Base-by-base conservation (phyloP, 1,284 basidiomycete genomes). In the Cystobasidiaceae sp. region DNA sequence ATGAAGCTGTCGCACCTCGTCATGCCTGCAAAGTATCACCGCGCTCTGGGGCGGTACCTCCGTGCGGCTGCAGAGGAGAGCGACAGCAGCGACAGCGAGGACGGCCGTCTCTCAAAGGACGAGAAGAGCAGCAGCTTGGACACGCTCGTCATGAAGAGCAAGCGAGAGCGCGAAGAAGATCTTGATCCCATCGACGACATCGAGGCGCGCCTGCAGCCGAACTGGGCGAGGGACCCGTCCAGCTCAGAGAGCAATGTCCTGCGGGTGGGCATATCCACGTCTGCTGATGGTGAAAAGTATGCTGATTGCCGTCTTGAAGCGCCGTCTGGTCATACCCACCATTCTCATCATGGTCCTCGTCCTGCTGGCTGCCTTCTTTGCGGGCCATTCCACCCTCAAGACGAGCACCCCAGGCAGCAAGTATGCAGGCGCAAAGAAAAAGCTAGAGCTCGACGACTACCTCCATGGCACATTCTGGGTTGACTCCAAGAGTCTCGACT, bases 381-480 rank as follows among this genome's bases (percentile, higher is more conserved):
- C 58, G 2, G 66, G 58, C 23, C 59, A 63, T 30, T 11, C 41
- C 25, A 41, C 19, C 17, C 34, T 63, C 0, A 13, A 54, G n/a
- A 21, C 65, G 5, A 32, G 39, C 4, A 27, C 23, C 9, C 11
- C 27, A 32, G 28, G 27, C 9, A 61, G 52, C 33, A 19, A 28
- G n/a, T 67, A 67, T 44, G 23, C 17, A 34, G 63, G 63, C 23
- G 33, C 33, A 34, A 59, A 55, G 41, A 44, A 44, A 11, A 66
- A 49, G 39, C 19, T 94, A 51, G 87, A 86, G 1, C 84, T 96
- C 82, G 89, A 94, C 72, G 86, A 92, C 75, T 78, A 93, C 50
- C 90, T 90, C 78, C 93, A 93, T 73, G 90, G 90, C 3, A 94
- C 91, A 0, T 96, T 94, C 73, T 68, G 56, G 9, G 76, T 81